Evolutionary conservation across 2,329 filamentous ascomycete genomes (phyloP), one percentile per base, ranked within the genome.

Genomic region (Leptographium galeiforme): DNA sequence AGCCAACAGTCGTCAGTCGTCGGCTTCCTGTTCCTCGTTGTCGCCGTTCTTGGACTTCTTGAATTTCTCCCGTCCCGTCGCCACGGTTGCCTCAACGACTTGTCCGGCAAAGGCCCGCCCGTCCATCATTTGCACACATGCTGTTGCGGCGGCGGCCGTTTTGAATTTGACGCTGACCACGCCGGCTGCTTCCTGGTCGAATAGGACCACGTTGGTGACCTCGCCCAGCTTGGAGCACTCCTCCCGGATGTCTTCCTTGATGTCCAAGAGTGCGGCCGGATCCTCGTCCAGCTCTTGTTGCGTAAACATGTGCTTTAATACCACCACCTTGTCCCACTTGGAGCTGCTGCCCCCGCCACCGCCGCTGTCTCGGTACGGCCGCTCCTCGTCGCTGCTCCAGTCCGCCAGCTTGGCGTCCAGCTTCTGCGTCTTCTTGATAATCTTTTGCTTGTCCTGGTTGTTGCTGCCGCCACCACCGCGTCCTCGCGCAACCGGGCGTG

Each of bases 221-320:
- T 84, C 76, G 4, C 93, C 93, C 14, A 93, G 73, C 69, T 94
- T 94, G 55, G 80, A 76, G 66, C 89, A 95, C 68, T 95, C 90
- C 50, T 95, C 88, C 47, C 87, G 80, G 53, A 97, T 87, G 64
- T 98, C 93, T 66, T 95, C 86, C 65, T 94, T 94, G 70, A 97
- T 95, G 58, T 97, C 91, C 40, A 94, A 73, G 56, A 94, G 77
- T 1, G 85, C 87, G 0, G 82, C 82, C 2, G 87, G 82, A 62
- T 97, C 90, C 63, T 94, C 87, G 60, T 89, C 83, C 32, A 97
- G 75, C 70, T 95, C 88, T 57, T 84, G 66, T 44, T 91, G 74
- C 1, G 89, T 94, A 68, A 98, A 98, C 85, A 95, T 95, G 69
- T 95, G 83, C 64, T 88, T 88, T 58, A 98, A 71, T 55, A 97